Evolutionary conservation across 495 filamentous ascomycete genomes (phyloP), one percentile per base, ranked within the genome.

Genomic region (Aspergillus bridgeri): DNA sequence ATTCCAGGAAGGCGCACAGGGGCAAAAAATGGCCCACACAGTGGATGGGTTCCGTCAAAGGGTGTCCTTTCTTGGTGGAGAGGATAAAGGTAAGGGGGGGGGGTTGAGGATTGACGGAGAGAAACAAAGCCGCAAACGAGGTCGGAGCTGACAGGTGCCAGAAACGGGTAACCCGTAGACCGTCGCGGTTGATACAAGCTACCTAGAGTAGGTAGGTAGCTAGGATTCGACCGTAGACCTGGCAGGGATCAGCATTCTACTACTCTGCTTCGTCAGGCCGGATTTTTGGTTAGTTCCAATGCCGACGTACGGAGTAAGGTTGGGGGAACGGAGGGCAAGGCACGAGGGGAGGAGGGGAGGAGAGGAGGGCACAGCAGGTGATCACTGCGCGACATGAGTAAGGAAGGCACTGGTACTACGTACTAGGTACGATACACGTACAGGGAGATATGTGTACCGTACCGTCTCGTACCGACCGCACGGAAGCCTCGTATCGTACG

Each of bases 61-160:
- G 43, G 55, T 58, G 51, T 29, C 47, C 45, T 58, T 47, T 49
- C 27, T 27, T 48, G 24, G 23, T 27, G 42, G 8, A 29, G 50
- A 18, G 38, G 27, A n/a, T 0, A 23, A 15, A 49, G 49, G 52
- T 49, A 38, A 44, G 29, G 45, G 49, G 51, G 21, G 48, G 27
- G 56, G 27, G 11, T n/a, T n/a, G 11, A 29, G 27, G 27, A 29
- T 29, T 29, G 27, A 29, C 6, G 6, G 27, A 45, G 48, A 45
- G 48, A 48, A 43, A 43, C 33, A 58, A 53, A 50, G 64, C 58
- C 66, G 67, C 58, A 60, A 59, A 60, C 59, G 57, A 60, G 47
- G 57, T 58, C 45, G 57, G 54, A 65, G 59, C 53, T 56, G 52
- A 57, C 58, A 48, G 52, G 51, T 48, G 59, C 59, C 53, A 53